Base-by-base conservation (phyloP, 116 monocot genomes). In the Cymodocea nodosa region DNA sequence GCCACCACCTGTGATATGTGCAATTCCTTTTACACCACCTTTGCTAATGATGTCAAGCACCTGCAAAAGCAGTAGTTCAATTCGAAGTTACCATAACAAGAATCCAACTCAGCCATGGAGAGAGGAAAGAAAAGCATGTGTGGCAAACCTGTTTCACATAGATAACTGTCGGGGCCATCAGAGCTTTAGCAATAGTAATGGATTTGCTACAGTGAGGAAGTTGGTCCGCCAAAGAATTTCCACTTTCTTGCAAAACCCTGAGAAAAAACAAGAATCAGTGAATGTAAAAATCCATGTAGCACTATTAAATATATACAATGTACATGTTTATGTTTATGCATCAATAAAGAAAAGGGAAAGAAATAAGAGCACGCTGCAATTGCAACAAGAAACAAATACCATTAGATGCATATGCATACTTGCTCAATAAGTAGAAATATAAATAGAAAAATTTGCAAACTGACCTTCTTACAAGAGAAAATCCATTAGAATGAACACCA, bases 401-500 rank as follows among this genome's bases (percentile, higher is more conserved):
- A 44, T 44, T 44, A 44, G 44, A 8, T 44, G 44, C 44, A 44
- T 44, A 44, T 0, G 11, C 16, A 61, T 35, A 8, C 37, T 61
- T 61, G 13, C 24, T 36, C 61, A 35, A 17, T 36, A 5, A 23
- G 34, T 35, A 16, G 5, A 61, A 61, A 14, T 36, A n/a, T 36
- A 34, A 36, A 61, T 35, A 35, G 61, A 61, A 17, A 19, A 14
- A 59, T 18, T 55, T 36, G 16, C 18, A 54, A 51, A 58, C 68
- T 19, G 18, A 75, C 75, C 69, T 75, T 62, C 75, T 69, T 17
- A 88, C 97, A 57, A 97, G 85, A 54, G 97, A 97, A 59, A 90
- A 97, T 6, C 97, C 97, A 84, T 97, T 97, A 58, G 97, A 90
- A 72, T 97, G 97, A 37, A 90, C 91, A 52, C 97, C 91, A 69